Conservation (phyloP, 495 filamentous ascomycete genomes). For the Lophiotrema nucula region DNA sequence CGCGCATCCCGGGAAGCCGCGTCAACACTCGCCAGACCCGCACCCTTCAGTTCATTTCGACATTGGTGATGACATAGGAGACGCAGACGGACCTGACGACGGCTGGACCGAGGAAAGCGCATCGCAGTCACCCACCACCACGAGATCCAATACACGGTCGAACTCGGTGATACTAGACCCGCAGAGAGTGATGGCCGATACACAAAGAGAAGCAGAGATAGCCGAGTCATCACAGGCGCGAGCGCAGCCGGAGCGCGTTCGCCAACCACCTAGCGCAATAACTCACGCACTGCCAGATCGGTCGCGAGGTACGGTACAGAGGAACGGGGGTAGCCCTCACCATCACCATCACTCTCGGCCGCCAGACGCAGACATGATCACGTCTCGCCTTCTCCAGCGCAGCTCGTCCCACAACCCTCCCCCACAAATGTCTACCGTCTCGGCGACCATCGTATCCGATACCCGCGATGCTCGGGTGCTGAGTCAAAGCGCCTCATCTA, state of each 20-base stretch:
- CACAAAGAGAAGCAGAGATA: neutral
- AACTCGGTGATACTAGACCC: conserved; percentile 39
- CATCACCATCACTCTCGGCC: conserved; percentile 28
- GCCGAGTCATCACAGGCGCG: conserved; percentile 6
- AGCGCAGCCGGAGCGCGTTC: neutral
- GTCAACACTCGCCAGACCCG: conserved; percentile 21
- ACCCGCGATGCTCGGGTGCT: conserved; percentile 42
- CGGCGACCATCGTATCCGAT: conserved; percentile 51
- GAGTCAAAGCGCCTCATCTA: conserved; percentile 41
- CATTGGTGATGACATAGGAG: conserved; percentile 34
- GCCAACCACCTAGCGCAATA: neutral
- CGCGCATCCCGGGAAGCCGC: conserved; percentile 18
- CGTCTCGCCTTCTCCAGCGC: conserved; percentile 58
- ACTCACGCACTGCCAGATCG: conserved; percentile 21
- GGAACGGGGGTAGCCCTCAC: conserved; percentile 25
- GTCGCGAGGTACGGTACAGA: conserved; percentile 1
- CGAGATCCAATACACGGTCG: conserved; percentile 43
- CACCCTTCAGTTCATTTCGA: conserved; percentile 36
- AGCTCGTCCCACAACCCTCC: conserved; percentile 55
- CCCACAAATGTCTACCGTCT: conserved; percentile 59
- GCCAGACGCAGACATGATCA: conserved; percentile 48
- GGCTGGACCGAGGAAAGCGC: conserved; percentile 47
- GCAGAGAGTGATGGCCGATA: conserved; percentile 4
- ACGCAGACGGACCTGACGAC: conserved; percentile 36
- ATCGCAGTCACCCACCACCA: conserved; percentile 45